A percentile compares a stretch with the other conserved stretches of the same genome.
phyloP scores from a whole-genome alignment of 495 filamentous ascomycete species.

The Glonium stellatum region DNA sequence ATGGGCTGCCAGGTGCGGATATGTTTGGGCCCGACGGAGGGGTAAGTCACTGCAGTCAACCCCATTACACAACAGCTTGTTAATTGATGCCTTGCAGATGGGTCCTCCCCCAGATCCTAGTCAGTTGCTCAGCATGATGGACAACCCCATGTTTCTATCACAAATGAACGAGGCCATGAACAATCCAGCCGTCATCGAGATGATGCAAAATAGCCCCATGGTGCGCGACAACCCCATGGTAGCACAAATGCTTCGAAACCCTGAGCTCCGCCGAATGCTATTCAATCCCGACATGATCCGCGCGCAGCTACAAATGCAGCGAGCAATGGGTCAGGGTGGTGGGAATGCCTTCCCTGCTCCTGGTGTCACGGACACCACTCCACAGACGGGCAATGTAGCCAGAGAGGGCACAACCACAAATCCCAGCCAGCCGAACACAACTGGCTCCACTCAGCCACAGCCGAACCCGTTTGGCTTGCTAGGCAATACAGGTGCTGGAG shows the following conservation, averaged over 20 bases:
- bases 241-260: conserved; percentile 76
- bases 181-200: conserved; percentile 84
- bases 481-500: conserved; percentile 35
- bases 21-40: conserved; percentile 96
- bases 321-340: conserved; percentile 51
- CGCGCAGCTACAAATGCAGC: conserved; percentile 70
- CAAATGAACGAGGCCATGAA: conserved; percentile 89
- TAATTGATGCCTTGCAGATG: conserved; percentile 58
- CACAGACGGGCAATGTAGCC: conserved; percentile 24
- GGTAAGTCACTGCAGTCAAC: conserved; percentile 52
- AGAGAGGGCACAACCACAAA: conserved; percentile 34
- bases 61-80: conserved; percentile 3
- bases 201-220: conserved; percentile 85
- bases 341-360: conserved; percentile 73
- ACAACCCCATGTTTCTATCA: conserved; percentile 73
- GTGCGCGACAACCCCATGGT: conserved; percentile 74
- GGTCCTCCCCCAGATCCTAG: conserved; percentile 77
- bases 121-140: conserved; percentile 72
- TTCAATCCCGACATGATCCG: conserved; percentile 83
- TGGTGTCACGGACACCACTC: conserved; percentile 69
- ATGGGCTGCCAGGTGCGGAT: conserved; percentile 76
- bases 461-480: conserved; percentile 40
- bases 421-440: not conserved
- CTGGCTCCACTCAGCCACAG: conserved; percentile 36
- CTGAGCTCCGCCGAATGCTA: conserved; percentile 86